A percentile compares a stretch with the other conserved stretches of the same genome.
phyloP scores from a whole-genome alignment of 2,329 filamentous ascomycete species.

The Verticillium nonalfalfae region DNA sequence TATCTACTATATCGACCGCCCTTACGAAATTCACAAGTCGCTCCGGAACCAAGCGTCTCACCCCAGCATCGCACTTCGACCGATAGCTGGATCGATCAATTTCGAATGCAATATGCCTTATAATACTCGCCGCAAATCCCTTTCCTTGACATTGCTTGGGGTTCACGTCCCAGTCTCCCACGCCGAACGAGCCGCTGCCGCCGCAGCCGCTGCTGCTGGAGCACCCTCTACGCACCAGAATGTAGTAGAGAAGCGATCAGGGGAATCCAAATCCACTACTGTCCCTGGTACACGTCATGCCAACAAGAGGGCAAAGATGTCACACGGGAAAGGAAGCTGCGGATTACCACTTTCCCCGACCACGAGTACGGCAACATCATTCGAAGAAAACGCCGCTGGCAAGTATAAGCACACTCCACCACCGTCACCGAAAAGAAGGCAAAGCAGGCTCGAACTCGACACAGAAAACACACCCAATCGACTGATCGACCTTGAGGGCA shows the following conservation, averaged over 20 bases:
- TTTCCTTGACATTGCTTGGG: slow-evolving; percentile 87
- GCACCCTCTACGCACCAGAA: background rate
- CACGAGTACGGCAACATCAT: slow-evolving; percentile 6
- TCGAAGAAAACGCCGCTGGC: slow-evolving; percentile 23
- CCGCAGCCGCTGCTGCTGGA: slow-evolving; percentile 35
- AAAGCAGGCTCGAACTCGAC: too few relatives aligned
- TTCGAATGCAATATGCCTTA: slow-evolving; percentile 62
- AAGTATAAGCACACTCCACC: slow-evolving; percentile 66
- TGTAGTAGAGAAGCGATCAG: background rate
- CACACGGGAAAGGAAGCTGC: slow-evolving; percentile 48
- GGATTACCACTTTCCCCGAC: slow-evolving; percentile 17
- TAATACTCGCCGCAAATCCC: slow-evolving; percentile 93
- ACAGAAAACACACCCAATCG: background rate
- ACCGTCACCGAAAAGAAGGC: slow-evolving; percentile 23
- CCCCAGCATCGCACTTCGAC: too few relatives aligned
- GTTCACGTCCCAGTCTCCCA: slow-evolving; percentile 74
- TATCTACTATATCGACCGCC: too few relatives aligned
- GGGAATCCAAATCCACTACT: background rate
- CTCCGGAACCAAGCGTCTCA: too few relatives aligned
- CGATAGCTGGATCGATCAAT: too few relatives aligned
- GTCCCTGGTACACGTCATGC: slow-evolving; percentile 26
- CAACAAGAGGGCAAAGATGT: slow-evolving; percentile 70
- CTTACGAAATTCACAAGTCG: too few relatives aligned
- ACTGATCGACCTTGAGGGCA: slow-evolving; percentile 60
- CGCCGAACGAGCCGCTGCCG: slow-evolving; percentile 49